A percentile compares a stretch with the other conserved stretches of the same genome.
These are phyloP conservation scores for Sclerotinia borealis DNA, from an alignment of 2,329 filamentous ascomycete genomes.

Conservation along the genomic window DNA sequence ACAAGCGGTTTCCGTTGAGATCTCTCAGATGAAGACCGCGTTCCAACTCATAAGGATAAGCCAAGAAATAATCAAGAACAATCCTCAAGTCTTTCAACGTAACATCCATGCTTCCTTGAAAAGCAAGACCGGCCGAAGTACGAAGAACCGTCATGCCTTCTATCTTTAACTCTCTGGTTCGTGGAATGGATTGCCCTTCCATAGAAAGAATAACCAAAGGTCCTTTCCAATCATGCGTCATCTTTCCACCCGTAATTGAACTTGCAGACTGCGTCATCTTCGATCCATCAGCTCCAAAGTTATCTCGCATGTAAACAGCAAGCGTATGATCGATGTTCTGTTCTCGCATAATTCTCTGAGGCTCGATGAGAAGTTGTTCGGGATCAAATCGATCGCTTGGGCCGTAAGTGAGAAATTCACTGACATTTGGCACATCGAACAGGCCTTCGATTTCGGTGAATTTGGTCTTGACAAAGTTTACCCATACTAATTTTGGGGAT, in stretches of 20 bases:
- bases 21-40: not conserved
- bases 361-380: not conserved
- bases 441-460: not conserved
- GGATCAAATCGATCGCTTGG: not conserved
- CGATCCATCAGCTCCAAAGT: constrained; percentile 1
- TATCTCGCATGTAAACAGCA: not conserved
- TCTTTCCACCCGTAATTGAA: not conserved
- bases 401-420: not conserved
- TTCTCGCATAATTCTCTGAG: not conserved
- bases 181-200: not conserved
- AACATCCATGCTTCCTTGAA: not conserved
- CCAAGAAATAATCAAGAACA: constrained; percentile 3
- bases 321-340: not conserved
- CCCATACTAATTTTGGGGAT: not conserved
- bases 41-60: not conserved
- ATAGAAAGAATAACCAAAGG: not conserved
- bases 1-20: not conserved
- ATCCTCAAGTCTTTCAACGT: not conserved
- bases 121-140: not conserved
- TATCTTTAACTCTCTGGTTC: not conserved
- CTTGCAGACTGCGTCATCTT: not conserved
- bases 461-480: not conserved
- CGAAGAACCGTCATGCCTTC: not conserved
- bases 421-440: not conserved
- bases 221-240: not conserved